Evolutionary conservation across 139 green algal genomes (phyloP), one percentile per base, ranked within the genome.

Genomic region (Chlamydomonas asymmetrica): DNA sequence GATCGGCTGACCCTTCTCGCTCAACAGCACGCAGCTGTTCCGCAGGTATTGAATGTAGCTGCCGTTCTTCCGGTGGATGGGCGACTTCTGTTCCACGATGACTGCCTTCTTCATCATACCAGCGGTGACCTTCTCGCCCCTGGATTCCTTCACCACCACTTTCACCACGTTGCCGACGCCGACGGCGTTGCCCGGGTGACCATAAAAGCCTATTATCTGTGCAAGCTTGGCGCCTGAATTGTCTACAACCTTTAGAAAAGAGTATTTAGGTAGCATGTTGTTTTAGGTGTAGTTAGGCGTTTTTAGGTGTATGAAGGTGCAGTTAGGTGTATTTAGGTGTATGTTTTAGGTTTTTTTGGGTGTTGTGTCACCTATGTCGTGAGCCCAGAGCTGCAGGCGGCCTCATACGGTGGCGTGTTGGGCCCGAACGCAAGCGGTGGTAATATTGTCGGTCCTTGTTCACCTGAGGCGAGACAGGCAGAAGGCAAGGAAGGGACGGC

Each of bases 1-100:
- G 29, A 91, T 68, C 1, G 86, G 86, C 41, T 83, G 80, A 16
- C 86, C 86, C 73, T 91, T 91, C n/a, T 91, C 85, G 48, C 72
- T 88, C 0, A 90, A 60, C 37, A 90, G 78, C 43, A 82, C 78
- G 22, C 76, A 85, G 0, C 77, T 56, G 64, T 90, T 90, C 1
- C 85, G 66, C 40, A 86, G 10, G 77, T 82, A 85, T 67, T 87
- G 80, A 29, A 88, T 69, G 27, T 87, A 73, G 40, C 77, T 82
- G 38, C 86, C 86, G 45, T 88, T 91, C 27, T 65, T 66, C 18
- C 86, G 72, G 2, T 80, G 73, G 9, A 75, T 81, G 2, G 80
- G 78, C 27, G 76, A 82, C 63, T 87, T 89, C 29, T 78, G 75
- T 70, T 89, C 84, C 25, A 85, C 41, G 22, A 89, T 67, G 6